These are phyloP conservation scores for Candida succiphila DNA, from an alignment of 805 yeast species.

Conservation along the genomic window DNA sequence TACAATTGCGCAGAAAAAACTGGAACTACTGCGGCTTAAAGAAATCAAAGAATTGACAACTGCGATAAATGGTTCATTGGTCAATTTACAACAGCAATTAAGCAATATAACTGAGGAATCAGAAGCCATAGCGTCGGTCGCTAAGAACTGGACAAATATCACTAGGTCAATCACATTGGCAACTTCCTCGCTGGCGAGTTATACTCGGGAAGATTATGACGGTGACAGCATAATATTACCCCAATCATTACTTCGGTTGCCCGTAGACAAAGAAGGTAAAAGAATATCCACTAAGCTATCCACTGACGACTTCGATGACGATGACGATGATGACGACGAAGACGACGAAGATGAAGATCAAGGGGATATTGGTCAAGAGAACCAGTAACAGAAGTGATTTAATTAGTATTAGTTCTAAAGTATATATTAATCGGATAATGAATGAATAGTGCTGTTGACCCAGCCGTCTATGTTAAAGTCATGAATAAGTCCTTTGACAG, in stretches of 20 bases:
- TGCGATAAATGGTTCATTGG: constrained; percentile 35
- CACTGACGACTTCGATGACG: too few species aligned
- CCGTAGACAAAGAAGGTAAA: constrained; percentile 29
- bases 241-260: constrained; percentile 54
- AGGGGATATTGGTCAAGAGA: too few species aligned
- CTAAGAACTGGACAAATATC: constrained; percentile 59
- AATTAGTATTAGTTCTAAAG: too few species aligned
- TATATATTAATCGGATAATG: too few species aligned
- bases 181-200: constrained; percentile 35
- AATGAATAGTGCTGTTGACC: too few species aligned
- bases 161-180: constrained; percentile 54
- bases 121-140: constrained; percentile 45
- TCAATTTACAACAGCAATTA: constrained; percentile 36
- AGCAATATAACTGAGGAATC: constrained; percentile 46
- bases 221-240: constrained; percentile 44
- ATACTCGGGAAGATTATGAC: constrained; percentile 33
- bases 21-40: constrained; percentile 40
- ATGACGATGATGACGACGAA: neutral
- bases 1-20: constrained; percentile 31
- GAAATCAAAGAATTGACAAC: constrained; percentile 38
- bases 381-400: too few species aligned
- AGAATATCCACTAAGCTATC: too few species aligned
- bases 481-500: too few species aligned
- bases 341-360: neutral
- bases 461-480: too few species aligned